Base-by-base conservation (phyloP, 371 early-diverging fungal genomes). In the Lichtheimia hyalospora region DNA sequence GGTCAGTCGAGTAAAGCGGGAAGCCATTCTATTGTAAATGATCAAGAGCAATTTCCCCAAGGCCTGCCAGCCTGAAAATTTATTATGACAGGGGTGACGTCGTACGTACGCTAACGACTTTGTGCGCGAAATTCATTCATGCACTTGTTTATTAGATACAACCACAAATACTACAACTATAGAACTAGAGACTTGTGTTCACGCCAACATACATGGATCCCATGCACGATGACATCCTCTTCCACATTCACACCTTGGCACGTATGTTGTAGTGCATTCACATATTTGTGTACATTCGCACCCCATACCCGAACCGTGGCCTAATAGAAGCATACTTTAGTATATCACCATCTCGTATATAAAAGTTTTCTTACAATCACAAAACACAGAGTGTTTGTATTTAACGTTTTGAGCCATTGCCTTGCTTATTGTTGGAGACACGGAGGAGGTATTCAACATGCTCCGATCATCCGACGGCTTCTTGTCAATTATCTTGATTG, bases 1-100 rank as follows among this genome's bases (percentile, higher is more conserved):
- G 60, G 76, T 70, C 69, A 79, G 73, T 56, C 76, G 64, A 55
- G 56, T 55, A 46, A 55, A 55, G 40, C 44, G 56, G 64, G 76
- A 79, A 66, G 79, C 77, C 77, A 77, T 77, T 52, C 10, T 27
- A 18, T 13, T 46, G 21, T 18, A 16, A 46, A 21, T 18, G 21
- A n/a, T 46, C 21, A 18, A 21, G 46, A 46, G 46, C n/a, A 46
- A 46, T 18, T 5, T 14, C 14, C n/a, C 46, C 46, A 18, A 21
- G 46, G 46, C 18, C 18, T 46, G 46, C 18, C 18, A 8, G n/a
- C n/a, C 46, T 18, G 10, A 46, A 46, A 46, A 46, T 46, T 46
- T 46, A 18, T n/a, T n/a, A 18, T 44, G 46, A 46, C n/a, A 46
- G 46, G 21, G 46, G 46, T 46, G 46, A 46, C 46, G 46, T 46